phyloP scores from a whole-genome alignment of 805 yeast genomes.

The Yarrowia deformans region DNA sequence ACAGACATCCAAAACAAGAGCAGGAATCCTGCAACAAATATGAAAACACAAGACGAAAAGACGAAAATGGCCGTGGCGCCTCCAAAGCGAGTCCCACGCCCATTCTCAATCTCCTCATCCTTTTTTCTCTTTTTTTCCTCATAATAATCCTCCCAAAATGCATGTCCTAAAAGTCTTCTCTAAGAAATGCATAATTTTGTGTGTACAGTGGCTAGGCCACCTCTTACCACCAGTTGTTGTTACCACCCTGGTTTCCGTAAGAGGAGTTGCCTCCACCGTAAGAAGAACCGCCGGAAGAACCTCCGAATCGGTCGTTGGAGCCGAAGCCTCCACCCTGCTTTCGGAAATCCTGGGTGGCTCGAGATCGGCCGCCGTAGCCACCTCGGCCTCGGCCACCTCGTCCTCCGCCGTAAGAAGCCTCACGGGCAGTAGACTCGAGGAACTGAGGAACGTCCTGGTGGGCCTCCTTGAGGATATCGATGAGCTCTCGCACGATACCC shows the following conservation, averaged over 20 bases:
- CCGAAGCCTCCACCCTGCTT: slow-evolving; percentile 52
- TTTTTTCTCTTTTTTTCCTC: slow-evolving; percentile 8
- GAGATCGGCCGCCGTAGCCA: slow-evolving; percentile 53
- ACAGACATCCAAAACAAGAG: slow-evolving; percentile 39
- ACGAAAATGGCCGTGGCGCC: not conserved
- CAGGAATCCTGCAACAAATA: slow-evolving; percentile 34
- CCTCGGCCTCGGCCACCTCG: slow-evolving; percentile 58
- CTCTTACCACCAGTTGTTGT: slow-evolving; percentile 40
- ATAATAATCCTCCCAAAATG: slow-evolving; percentile 26
- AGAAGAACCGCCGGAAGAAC: slow-evolving; percentile 41
- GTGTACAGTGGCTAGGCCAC: slow-evolving; percentile 16
- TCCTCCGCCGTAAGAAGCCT: slow-evolving; percentile 62
- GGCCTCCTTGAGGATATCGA: slow-evolving; percentile 90
- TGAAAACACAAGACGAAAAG: not conserved
- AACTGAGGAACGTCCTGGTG: slow-evolving; percentile 97
- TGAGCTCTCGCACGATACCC: slow-evolving; percentile 84
- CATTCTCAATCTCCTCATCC: slow-evolving; percentile 1
- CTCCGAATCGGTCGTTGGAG: slow-evolving; percentile 45
- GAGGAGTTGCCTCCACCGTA: slow-evolving; percentile 41
- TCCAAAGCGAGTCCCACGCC: not conserved
- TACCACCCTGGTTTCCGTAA: slow-evolving; percentile 43
- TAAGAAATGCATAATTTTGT: slow-evolving; percentile 34
- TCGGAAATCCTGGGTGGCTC: slow-evolving; percentile 60
- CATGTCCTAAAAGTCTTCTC: slow-evolving; percentile 21
- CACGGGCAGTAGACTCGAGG: slow-evolving; percentile 81